Base-by-base conservation (phyloP, 2,329 filamentous ascomycete species). In the Penicillium crustosum region DNA sequence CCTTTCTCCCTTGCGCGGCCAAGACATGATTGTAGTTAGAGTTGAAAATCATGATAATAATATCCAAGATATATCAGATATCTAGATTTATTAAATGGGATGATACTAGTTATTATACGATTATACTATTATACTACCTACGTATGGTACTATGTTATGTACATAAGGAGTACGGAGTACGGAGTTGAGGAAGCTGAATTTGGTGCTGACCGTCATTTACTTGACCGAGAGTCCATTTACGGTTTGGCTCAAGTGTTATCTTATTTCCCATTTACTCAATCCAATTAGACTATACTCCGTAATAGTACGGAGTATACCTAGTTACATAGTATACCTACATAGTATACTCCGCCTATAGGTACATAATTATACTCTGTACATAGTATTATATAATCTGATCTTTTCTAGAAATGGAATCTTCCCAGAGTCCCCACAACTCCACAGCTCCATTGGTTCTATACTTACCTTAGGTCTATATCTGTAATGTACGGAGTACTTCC, bases 151-250 rank as follows among this genome's bases (percentile, higher is more conserved):
- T 36, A 36, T 9, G 35, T 4, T 36, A 36, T 36, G 17, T 5
- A 43, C 41, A 43, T 43, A 23, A 17, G 17, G 36, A 38, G 17
- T 27, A 27, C 25, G 42, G 31, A 49, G 21, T 27, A 39, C 33
- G 29, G 29, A 31, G 29, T 31, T 4, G 12, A 35, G 1, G 15
- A 8, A 35, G 33, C 35, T 62, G 19, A 23, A 59, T 61, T 51
- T 23, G 60, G 60, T 4, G 29, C 50, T 62, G 38, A 41, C 38
- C 10, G 19, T 6, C n/a, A 39, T 6, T 19, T 10, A 9, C 19
- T 42, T 62, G 59, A 62, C 62, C 61, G 61, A 64, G 57, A 61
- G 50, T 66, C 52, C 48, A 29, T 59, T 50, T 58, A 39, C 41
- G 54, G 54, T 8, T 36, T 36, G 44, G 50, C 27, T 9, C 21